Evolutionary conservation across 495 filamentous ascomycete genomes (phyloP), one percentile per base, ranked within the genome.

Genomic region (Tuber borchii): DNA sequence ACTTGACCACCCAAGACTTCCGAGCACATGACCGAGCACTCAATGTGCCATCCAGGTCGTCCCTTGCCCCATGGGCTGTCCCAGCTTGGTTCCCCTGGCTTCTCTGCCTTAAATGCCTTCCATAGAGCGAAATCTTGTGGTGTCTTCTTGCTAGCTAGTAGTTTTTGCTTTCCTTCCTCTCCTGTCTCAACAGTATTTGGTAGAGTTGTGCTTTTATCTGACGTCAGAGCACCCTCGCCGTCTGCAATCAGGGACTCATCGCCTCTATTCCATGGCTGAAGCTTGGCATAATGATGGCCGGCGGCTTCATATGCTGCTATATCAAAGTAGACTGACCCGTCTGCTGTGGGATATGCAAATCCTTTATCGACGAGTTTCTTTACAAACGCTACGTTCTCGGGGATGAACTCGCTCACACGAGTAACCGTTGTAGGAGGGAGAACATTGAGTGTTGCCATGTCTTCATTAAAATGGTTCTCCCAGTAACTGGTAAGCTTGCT

Each of bases 11-110:
- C 95, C 8, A 99, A 86, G 45, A 92, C 89, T 74, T 93, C 91
- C 3, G 91, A 94, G 1, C 94, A 94, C 95, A 99, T 99, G 2
- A 93, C 94, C 1, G 92, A 95, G 89, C 95, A 99, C 86, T 99
- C 95, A 77, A 99, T 97, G 84, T 98, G 95, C 95, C 93, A 97
- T 22, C 95, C 95, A 0, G 95, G 95, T 31, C 95, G 87, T 40
- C 95, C 94, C 70, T 88, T 86, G 14, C 94, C 93, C 95, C 95
- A 99, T 8, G 88, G 88, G 79, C 90, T 93, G 17, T 89, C 85
- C 95, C 95, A 99, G 76, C 88, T 91, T 1, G 95, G 95, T 86
- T 99, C 95, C 51, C 95, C 95, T 6, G 92, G 89, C 84, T 96
- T 97, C 0, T 91, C 93, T 51, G 91, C 88, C 85, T 98, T 99